A percentile compares a stretch with the other conserved stretches of the same genome.
These are phyloP conservation scores for Ceratocystis lukuohia DNA, from an alignment of 2,329 filamentous ascomycete species.

Conservation along the genomic window DNA sequence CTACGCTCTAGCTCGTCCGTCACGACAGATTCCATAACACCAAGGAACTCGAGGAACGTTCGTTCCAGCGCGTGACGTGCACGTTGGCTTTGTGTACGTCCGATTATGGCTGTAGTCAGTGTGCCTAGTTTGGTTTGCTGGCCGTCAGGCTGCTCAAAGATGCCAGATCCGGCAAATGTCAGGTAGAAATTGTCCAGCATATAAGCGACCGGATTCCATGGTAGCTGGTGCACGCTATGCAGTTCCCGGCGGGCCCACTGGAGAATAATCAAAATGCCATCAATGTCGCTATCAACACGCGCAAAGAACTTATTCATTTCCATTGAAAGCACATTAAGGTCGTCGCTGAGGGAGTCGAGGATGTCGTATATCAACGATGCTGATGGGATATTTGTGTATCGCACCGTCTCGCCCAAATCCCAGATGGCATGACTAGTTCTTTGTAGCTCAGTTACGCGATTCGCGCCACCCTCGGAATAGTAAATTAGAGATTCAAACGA, in stretches of 20 bases:
- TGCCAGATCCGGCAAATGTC: conserved; percentile 50
- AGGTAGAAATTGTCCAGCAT: conserved; percentile 75
- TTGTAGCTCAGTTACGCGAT: conserved; percentile 76
- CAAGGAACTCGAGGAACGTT: conserved; percentile 77
- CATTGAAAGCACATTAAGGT: conserved; percentile 66
- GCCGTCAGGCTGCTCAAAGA: conserved; percentile 42
- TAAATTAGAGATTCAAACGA: conserved; percentile 91
- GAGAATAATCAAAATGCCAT: conserved; percentile 86
- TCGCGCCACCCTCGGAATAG: conserved; percentile 79
- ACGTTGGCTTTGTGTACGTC: conserved; percentile 65
- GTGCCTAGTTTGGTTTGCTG: conserved; percentile 55
- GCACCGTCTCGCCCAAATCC: conserved; percentile 84
- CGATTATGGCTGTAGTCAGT: conserved; percentile 60
- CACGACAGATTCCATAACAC: conserved; percentile 79
- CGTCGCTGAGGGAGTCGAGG: conserved; percentile 74
- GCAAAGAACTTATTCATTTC: conserved; percentile 88
- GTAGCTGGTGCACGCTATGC: conserved; percentile 48
- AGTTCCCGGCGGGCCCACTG: conserved; percentile 88
- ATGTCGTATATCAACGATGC: conserved; percentile 74
- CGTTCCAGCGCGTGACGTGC: conserved; percentile 69
- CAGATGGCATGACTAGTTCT: conserved; percentile 87
- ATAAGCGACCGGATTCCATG: conserved; percentile 46
- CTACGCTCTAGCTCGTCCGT: conserved; percentile 70
- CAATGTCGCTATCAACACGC: conserved; percentile 84
- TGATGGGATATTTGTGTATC: conserved; percentile 80